These are phyloP conservation scores for Fusarium oligoseptatum DNA, from an alignment of 2,329 filamentous ascomycete genomes.

Conservation along the genomic window DNA sequence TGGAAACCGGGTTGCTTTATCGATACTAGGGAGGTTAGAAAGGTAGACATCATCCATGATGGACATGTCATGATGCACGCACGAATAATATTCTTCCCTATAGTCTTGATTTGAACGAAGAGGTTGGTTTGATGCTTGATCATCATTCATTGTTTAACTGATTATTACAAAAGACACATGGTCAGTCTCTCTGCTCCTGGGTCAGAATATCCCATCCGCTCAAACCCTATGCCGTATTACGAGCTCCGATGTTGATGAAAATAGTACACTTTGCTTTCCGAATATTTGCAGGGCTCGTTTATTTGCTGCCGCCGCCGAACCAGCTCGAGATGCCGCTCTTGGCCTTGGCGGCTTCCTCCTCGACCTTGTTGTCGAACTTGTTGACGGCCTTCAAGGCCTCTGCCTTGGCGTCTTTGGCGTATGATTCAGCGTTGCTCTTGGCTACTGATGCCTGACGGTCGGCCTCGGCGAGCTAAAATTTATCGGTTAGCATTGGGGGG, in stretches of 20 bases:
- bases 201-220: constrained; percentile 19
- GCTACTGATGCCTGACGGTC: constrained; percentile 73
- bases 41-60: constrained; percentile 3
- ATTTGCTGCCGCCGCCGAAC: constrained; percentile 74
- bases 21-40: constrained; percentile 34
- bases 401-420: constrained; percentile 73
- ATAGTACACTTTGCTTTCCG: constrained; percentile 23
- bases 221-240: constrained; percentile 14
- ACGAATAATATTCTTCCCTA: background rate
- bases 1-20: constrained; percentile 8
- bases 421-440: constrained; percentile 70
- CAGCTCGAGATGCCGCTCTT: constrained; percentile 88
- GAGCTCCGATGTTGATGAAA: constrained; percentile 24
- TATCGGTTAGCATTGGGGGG: constrained; percentile 9
- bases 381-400: constrained; percentile 80
- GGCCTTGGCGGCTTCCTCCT: constrained; percentile 82
- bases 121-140: background rate
- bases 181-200: constrained; percentile 27
- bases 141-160: background rate
- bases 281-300: constrained; percentile 13
- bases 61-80: background rate
- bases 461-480: constrained; percentile 63
- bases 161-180: constrained; percentile 2
- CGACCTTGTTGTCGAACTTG: constrained; percentile 85
- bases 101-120: too few relatives aligned